Percentiles rank a stretch among this genome's conserved stretches.
phyloP scores from a whole-genome alignment of 2,329 filamentous ascomycete genomes.

The Cladobotryum protrusum region DNA sequence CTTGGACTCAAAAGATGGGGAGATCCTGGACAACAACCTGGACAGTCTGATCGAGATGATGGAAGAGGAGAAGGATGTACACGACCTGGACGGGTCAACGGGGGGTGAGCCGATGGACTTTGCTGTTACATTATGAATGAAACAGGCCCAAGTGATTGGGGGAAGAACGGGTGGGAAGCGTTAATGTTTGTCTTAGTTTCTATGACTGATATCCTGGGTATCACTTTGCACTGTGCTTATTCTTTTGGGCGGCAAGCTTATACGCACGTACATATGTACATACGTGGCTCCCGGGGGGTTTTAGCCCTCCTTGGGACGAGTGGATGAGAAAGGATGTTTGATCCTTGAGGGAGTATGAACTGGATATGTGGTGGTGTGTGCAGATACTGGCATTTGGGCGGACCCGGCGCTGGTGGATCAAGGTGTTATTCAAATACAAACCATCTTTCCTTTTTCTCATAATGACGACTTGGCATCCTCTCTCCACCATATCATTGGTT shows the following conservation, averaged over 20 bases:
- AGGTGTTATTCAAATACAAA: too few relatives aligned
- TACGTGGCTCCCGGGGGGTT: background rate
- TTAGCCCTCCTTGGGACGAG: background rate
- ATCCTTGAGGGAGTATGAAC: too few relatives aligned
- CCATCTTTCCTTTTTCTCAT: too few relatives aligned
- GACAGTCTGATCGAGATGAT: constrained; percentile 57
- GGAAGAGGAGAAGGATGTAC: constrained; percentile 53
- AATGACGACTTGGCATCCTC: too few relatives aligned
- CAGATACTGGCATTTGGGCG: too few relatives aligned
- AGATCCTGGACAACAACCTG: constrained; percentile 60
- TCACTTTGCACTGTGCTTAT: background rate
- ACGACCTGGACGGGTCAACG: constrained; percentile 27
- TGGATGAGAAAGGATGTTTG: too few relatives aligned
- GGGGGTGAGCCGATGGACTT: constrained; percentile 27
- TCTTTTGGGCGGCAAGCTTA: background rate
- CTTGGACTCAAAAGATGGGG: constrained; percentile 58
- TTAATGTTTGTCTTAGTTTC: background rate
- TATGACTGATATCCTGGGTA: background rate
- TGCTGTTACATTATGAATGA: constrained; percentile 8
- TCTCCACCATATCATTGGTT: too few relatives aligned
- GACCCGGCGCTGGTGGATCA: too few relatives aligned
- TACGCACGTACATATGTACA: background rate
- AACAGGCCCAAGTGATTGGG: background rate
- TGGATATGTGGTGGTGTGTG: too few relatives aligned
- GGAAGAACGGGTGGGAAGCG: too few relatives aligned